phyloP scores from a whole-genome alignment of 108 stramenopile species.

The Conticribra weissflogii region DNA sequence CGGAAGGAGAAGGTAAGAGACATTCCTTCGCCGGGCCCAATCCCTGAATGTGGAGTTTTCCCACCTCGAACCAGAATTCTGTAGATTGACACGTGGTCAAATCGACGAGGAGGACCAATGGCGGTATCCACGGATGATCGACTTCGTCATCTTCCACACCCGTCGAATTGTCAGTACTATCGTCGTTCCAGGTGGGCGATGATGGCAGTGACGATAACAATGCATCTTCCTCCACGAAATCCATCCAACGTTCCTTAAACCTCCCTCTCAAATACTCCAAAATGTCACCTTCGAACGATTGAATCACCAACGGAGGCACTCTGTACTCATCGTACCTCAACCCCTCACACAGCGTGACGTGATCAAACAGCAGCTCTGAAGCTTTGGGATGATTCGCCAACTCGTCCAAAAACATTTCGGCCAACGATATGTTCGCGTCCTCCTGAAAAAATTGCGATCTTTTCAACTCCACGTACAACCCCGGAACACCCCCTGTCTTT shows the following conservation, averaged over 20 bases:
- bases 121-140: slow-evolving; percentile 46
- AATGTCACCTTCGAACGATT: slow-evolving; percentile 52
- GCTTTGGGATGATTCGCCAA: slow-evolving; percentile 30
- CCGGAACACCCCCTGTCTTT: slow-evolving; percentile 29
- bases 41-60: slow-evolving; percentile 33
- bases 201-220: slow-evolving; percentile 3
- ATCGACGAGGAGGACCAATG: slow-evolving; percentile 25
- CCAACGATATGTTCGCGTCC: slow-evolving; percentile 34
- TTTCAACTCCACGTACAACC: slow-evolving; percentile 66
- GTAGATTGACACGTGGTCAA: slow-evolving; percentile 21
- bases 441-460: slow-evolving; percentile 29
- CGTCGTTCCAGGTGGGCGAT: neutral
- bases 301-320: slow-evolving; percentile 59
- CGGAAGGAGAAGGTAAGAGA: slow-evolving; percentile 27
- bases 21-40: slow-evolving; percentile 59
- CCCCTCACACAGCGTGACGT: slow-evolving; percentile 20
- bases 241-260: slow-evolving; percentile 34
- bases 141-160: slow-evolving; percentile 16
- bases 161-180: neutral
- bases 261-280: slow-evolving; percentile 35
- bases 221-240: slow-evolving; percentile 40
- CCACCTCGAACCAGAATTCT: slow-evolving; percentile 51
- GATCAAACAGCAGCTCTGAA: slow-evolving; percentile 28
- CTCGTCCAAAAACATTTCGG: slow-evolving; percentile 47
- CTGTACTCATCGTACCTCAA: slow-evolving; percentile 46